phyloP scores from a whole-genome alignment of 2,329 filamentous ascomycete species.

The Coniochaeta hoffmannii region DNA sequence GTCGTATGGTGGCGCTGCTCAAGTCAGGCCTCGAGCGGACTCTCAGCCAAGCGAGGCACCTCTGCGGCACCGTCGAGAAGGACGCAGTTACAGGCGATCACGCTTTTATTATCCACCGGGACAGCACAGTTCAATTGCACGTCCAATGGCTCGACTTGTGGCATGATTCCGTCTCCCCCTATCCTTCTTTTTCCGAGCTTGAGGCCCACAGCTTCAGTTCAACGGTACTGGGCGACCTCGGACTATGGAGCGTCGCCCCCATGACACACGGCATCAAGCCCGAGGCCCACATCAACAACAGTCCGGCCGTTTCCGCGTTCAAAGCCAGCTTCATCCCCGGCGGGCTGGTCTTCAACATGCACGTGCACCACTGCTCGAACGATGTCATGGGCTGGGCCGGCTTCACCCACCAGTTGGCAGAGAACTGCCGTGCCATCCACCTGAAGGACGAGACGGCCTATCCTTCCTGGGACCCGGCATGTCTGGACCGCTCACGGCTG shows the following conservation, averaged over 20 bases:
- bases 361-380: slow-evolving; percentile 33
- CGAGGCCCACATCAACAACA: slow-evolving; percentile 24
- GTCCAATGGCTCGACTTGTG: slow-evolving; percentile 19
- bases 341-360: slow-evolving; percentile 31
- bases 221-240: slow-evolving; percentile 10
- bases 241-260: slow-evolving; percentile 6
- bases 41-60: slow-evolving; percentile 27
- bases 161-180: slow-evolving; percentile 12
- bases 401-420: slow-evolving; percentile 29
- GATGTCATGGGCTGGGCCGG: slow-evolving; percentile 33
- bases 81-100: slow-evolving; percentile 11
- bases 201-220: slow-evolving; percentile 15
- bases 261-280: slow-evolving; percentile 22
- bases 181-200: slow-evolving; percentile 17
- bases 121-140: slow-evolving; percentile 9
- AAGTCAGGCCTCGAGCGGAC: slow-evolving; percentile 27
- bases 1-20: slow-evolving; percentile 14
- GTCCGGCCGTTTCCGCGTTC: slow-evolving; percentile 26
- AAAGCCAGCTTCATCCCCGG: slow-evolving; percentile 31
- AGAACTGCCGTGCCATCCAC: slow-evolving; percentile 27
- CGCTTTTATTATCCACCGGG: not conserved
- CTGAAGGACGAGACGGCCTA: slow-evolving; percentile 5
- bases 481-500: slow-evolving; percentile 25
- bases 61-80: slow-evolving; percentile 31
- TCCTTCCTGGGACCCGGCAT: slow-evolving; percentile 26